A percentile compares a stretch with the other conserved stretches of the same genome.
These are phyloP conservation scores for Gossypium lobatum DNA, from an alignment of 441 rosid genomes.

Conservation along the genomic window DNA sequence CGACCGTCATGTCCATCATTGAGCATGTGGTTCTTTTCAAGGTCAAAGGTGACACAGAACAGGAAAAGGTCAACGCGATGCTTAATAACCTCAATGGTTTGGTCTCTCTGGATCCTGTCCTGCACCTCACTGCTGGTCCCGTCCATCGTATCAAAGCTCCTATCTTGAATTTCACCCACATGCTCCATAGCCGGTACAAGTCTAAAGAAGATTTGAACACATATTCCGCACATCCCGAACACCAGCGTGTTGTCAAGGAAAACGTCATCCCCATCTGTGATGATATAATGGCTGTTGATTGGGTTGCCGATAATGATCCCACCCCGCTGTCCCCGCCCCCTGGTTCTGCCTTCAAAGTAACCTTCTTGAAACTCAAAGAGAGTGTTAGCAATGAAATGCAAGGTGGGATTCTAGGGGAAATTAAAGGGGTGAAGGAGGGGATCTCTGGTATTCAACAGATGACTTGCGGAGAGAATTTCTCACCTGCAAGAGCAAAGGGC, in stretches of 20 bases:
- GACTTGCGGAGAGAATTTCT: conserved; percentile 74
- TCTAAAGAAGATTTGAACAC: conserved; percentile 48
- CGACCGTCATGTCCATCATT: conserved; percentile 32
- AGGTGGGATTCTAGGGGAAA: conserved; percentile 43
- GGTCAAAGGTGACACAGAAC: conserved; percentile 46
- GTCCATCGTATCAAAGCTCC: conserved; percentile 42
- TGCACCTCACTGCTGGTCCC: conserved; percentile 54
- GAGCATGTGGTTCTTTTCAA: conserved; percentile 83
- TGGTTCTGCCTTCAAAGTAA: conserved; percentile 45
- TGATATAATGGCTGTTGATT: conserved; percentile 78
- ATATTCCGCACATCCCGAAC: conserved; percentile 60
- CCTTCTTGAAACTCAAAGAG: conserved; percentile 58
- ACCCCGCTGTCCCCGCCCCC: conserved; percentile 30
- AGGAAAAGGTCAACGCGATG: conserved; percentile 38
- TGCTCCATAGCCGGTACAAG: conserved; percentile 80
- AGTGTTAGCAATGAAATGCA: conserved; percentile 30
- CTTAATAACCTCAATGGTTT: conserved; percentile 46
- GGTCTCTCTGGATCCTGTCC: conserved; percentile 40
- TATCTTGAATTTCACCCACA: conserved; percentile 56
- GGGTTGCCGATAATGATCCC: conserved; percentile 51
- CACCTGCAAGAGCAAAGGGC: conserved; percentile 78
- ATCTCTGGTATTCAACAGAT: conserved; percentile 43
- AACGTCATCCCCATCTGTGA: conserved; percentile 61
- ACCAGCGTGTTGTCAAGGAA: conserved; percentile 54
- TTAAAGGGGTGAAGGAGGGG: conserved; percentile 40